Evolutionary conservation across 768 basidiomycete genomes (phyloP).

Genomic region (Tylopilus vinaceipallidus): DNA sequence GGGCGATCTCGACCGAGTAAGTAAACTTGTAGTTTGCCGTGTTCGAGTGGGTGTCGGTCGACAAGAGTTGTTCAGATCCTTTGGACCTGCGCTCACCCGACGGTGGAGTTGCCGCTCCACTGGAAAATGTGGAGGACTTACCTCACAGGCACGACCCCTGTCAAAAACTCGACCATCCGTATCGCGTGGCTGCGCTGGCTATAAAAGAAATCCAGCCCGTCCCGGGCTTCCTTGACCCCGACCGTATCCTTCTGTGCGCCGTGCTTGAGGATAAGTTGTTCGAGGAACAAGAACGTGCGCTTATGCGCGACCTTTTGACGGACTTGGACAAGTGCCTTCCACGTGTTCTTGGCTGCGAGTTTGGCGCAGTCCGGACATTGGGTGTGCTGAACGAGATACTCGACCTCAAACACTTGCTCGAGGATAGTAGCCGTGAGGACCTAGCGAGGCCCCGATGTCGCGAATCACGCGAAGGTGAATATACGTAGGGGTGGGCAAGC

Average conservation of each 20-base stretch:
- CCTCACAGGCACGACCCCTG: constrained; percentile 85
- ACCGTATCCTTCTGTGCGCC: constrained; percentile 96
- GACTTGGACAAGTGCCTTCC: constrained; percentile 98
- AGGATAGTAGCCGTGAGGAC: constrained; percentile 93
- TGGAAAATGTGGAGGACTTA: constrained; percentile 37
- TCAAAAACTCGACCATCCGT: constrained; percentile 95
- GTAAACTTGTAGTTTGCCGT: constrained; percentile 98
- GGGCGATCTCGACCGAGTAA: constrained; percentile 95
- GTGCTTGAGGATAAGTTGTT: constrained; percentile 96
- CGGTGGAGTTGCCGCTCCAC: background rate
- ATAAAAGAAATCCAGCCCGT: constrained; percentile 98
- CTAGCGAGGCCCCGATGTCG: constrained; percentile 49
- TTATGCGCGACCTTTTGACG: constrained; percentile 98
- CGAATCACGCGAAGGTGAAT: no score
- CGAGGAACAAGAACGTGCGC: constrained; percentile 95
- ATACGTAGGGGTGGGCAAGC: no score
- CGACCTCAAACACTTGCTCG: constrained; percentile 96
- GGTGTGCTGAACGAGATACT: constrained; percentile 90
- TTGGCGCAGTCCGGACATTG: constrained; percentile 95
- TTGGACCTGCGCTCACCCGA: constrained; percentile 59
- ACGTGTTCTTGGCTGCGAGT: constrained; percentile 97
- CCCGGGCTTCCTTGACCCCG: constrained; percentile 86
- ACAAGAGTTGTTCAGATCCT: constrained; percentile 91
- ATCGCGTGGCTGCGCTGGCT: constrained; percentile 85
- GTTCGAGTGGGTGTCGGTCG: constrained; percentile 85